Evolutionary conservation across 2,329 filamentous ascomycete genomes (phyloP), one percentile per base, ranked within the genome.

Genomic region (Fusarium nisikadoi): DNA sequence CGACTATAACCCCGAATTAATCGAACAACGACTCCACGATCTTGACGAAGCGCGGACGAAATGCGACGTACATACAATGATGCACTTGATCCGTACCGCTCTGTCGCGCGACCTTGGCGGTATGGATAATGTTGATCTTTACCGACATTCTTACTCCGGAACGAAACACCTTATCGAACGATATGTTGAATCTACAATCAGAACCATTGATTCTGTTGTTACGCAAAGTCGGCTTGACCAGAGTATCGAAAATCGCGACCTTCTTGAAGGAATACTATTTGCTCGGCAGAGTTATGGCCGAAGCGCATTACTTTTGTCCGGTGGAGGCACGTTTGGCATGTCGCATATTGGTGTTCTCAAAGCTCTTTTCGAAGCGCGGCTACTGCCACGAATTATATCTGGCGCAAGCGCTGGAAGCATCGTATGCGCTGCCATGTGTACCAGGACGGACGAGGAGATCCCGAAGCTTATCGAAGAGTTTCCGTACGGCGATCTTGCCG

Each of bases 281-380:
- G 89, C 93, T 3, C 89, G 93, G 42, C 93, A 95, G 77, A 92
- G 93, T 39, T 97, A 94, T 77, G 94, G 94, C n/a, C 88, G 94
- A 69, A 96, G 92, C 70, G 94, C 94, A 0, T 83, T 97, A 55
- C 85, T 97, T 14, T 84, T 97, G 14, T 97, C 94, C 8, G 94
- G 94, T 12, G 94, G 94, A 5, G 94, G 92, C 3, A 96, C 94
- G 2, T 94, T 97, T 82, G 94, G 94, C 43, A 97, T 97, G 93
- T 93, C 93, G 66, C 94, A 97, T 79, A 92, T 97, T 60, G 94
- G 94, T 3, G 94, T 97, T 6, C 84, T 97, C 60, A 97, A 97
- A 80, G 88, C 92, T 8, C 85, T 97, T 6, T 94, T 91, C 80
- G 90, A 96, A 77, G 87, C 89, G 7, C 88, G 89, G 12, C 85